These are phyloP conservation scores for Sarocladium strictum DNA, from an alignment of 2,329 filamentous ascomycete genomes.

Conservation along the genomic window DNA sequence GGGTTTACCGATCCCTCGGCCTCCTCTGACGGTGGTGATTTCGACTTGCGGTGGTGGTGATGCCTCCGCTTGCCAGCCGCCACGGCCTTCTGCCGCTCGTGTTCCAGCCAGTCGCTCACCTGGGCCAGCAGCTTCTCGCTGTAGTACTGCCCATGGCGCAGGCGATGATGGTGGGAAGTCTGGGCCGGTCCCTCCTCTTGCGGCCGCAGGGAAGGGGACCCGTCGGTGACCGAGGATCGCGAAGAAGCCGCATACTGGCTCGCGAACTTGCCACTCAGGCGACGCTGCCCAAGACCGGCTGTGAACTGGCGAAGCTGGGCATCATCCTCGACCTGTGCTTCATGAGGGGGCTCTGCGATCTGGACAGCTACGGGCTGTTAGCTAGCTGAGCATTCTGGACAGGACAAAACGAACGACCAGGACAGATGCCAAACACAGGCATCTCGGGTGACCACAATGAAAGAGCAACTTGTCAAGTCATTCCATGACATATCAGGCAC, in stretches of 20 bases:
- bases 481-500: too few species aligned
- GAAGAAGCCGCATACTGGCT: constrained; percentile 31
- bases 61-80: constrained; percentile 39
- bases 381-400: too few species aligned
- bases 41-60: constrained; percentile 36
- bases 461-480: too few species aligned
- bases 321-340: constrained; percentile 27
- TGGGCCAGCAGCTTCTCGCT: constrained; percentile 62
- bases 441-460: too few species aligned
- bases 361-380: constrained; percentile 41
- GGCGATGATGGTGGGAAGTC: constrained; percentile 19
- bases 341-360: constrained; percentile 46
- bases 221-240: constrained; percentile 36
- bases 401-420: not conserved
- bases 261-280: constrained; percentile 27
- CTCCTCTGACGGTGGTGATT: constrained; percentile 23
- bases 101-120: constrained; percentile 76
- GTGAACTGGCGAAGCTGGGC: constrained; percentile 23
- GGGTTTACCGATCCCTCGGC: constrained; percentile 16
- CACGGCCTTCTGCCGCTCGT: constrained; percentile 59
- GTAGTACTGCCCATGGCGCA: constrained; percentile 30
- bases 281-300: constrained; percentile 23
- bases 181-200: constrained; percentile 20
- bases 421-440: too few species aligned
- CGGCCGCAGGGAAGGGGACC: constrained; percentile 20